Conservation (phyloP, 1,284 basidiomycete genomes). For the Pseudozyma tsukubaensis region DNA sequence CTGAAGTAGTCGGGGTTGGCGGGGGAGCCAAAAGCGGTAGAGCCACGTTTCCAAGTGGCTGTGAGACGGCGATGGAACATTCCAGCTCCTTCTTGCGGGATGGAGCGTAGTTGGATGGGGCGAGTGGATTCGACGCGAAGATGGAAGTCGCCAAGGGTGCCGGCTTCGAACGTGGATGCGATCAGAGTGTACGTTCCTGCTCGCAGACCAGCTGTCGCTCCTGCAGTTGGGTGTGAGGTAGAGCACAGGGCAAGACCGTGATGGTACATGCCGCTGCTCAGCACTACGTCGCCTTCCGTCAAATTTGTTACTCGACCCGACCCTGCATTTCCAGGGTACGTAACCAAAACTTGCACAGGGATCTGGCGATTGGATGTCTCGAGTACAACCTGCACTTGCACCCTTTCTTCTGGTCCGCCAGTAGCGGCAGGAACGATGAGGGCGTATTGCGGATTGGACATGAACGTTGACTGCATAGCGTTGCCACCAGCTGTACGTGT, state of each 20-base stretch:
- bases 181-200: slow-evolving; percentile 82
- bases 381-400: slow-evolving; percentile 71
- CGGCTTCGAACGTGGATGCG: slow-evolving; percentile 83
- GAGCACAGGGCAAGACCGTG: slow-evolving; percentile 79
- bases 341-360: slow-evolving; percentile 80
- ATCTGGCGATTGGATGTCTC: slow-evolving; percentile 75
- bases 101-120: slow-evolving; percentile 69
- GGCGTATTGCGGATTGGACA: slow-evolving; percentile 89
- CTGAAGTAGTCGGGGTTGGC: slow-evolving; percentile 75
- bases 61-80: slow-evolving; percentile 80
- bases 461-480: slow-evolving; percentile 80
- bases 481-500: slow-evolving; percentile 85
- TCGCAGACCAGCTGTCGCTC: background rate
- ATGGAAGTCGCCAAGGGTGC: slow-evolving; percentile 76
- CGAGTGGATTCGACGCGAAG: slow-evolving; percentile 74
- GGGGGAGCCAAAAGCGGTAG: slow-evolving; percentile 77
- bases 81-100: slow-evolving; percentile 84
- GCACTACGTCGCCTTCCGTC: slow-evolving; percentile 76
- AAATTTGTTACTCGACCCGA: slow-evolving; percentile 72
- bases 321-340: slow-evolving; percentile 15
- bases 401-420: slow-evolving; percentile 2
- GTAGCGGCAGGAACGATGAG: slow-evolving; percentile 69
- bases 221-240: slow-evolving; percentile 20
- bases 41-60: slow-evolving; percentile 73
- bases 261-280: slow-evolving; percentile 82